Evolutionary conservation across 805 yeast species (phyloP).

Genomic region (Saccharomycopsis capsularis): DNA sequence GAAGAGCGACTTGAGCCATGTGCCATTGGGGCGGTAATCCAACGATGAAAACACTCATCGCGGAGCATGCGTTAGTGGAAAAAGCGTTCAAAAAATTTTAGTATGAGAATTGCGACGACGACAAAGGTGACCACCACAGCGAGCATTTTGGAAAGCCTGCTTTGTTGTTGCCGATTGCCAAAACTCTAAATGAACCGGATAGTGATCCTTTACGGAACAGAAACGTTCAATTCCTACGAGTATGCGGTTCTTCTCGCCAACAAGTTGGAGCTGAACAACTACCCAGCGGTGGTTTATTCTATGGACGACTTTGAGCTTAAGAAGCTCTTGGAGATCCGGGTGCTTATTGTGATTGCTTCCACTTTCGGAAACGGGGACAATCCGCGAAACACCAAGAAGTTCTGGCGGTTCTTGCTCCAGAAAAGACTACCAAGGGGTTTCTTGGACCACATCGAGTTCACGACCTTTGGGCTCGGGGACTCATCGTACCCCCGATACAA

Average conservation of each 20-base stretch:
- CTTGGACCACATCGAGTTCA: constrained; percentile 52
- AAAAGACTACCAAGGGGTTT: constrained; percentile 56
- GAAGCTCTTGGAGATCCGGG: constrained; percentile 41
- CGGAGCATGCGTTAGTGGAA: too few relatives aligned
- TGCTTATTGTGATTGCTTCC: constrained; percentile 59
- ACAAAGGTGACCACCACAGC: too few relatives aligned
- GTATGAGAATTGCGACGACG: too few relatives aligned
- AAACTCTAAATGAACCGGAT: constrained; percentile 30
- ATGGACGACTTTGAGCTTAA: constrained; percentile 57
- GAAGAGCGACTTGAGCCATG: too few relatives aligned
- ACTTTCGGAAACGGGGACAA: constrained; percentile 96
- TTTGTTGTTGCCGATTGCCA: too few relatives aligned
- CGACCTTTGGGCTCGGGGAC: constrained; percentile 90
- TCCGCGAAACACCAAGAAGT: constrained; percentile 66
- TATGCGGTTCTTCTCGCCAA: constrained; percentile 60
- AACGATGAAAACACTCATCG: too few relatives aligned
- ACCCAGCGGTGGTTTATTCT: constrained; percentile 41
- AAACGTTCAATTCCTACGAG: constrained; percentile 88
- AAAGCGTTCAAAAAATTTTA: too few relatives aligned
- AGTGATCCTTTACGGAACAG: constrained; percentile 79
- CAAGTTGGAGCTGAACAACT: constrained; percentile 46
- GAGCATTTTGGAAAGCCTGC: too few relatives aligned
- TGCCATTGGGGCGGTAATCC: too few relatives aligned
- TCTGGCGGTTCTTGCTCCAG: constrained; percentile 70
- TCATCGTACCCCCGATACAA: constrained; percentile 85